phyloP scores from a whole-genome alignment of 495 filamentous ascomycete genomes.

The Hypoxylon rickii region DNA sequence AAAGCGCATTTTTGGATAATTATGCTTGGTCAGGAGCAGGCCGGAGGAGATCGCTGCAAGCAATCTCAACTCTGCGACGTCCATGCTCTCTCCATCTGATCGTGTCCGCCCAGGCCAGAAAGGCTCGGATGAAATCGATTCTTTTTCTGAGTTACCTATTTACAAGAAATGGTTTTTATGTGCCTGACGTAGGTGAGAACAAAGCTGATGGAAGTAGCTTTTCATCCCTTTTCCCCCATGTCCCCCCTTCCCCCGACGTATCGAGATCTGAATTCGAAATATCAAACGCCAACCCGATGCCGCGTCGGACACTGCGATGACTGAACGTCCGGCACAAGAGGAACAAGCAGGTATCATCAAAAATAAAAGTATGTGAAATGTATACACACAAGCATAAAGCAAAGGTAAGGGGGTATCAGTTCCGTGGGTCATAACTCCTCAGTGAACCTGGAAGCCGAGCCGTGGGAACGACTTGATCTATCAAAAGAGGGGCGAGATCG shows the following conservation, averaged over 20 bases:
- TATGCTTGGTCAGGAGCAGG: conserved; percentile 37
- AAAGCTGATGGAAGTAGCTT: conserved; percentile 6
- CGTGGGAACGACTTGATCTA: conserved; percentile 46
- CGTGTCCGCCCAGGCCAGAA: conserved; percentile 7
- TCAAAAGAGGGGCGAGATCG: conserved; percentile 51
- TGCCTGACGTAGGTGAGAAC: conserved; percentile 19
- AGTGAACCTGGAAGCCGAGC: conserved; percentile 53
- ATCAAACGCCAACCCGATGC: conserved; percentile 33
- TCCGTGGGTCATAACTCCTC: conserved; percentile 54
- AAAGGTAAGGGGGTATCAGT: conserved; percentile 26
- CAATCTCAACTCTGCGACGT: conserved; percentile 23
- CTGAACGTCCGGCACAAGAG: conserved; percentile 11
- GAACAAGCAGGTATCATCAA: conserved; percentile 37
- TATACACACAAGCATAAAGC: conserved; percentile 20
- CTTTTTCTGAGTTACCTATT: conserved; percentile 19
- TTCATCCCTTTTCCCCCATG: conserved; percentile 3
- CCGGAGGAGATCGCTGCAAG: conserved; percentile 18
- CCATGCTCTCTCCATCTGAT: conserved; percentile 11
- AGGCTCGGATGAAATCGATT: conserved; percentile 18
- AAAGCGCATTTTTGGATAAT: conserved; percentile 13
- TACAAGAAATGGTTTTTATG: conserved; percentile 32
- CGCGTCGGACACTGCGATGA: conserved; percentile 14
- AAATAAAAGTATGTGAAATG: conserved; percentile 8
- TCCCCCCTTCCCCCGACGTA: conserved; percentile 1
- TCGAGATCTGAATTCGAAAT: conserved; percentile 24